Conservation (phyloP, 176 grass and related monocot species). For the Bonia amplexicaulis region DNA sequence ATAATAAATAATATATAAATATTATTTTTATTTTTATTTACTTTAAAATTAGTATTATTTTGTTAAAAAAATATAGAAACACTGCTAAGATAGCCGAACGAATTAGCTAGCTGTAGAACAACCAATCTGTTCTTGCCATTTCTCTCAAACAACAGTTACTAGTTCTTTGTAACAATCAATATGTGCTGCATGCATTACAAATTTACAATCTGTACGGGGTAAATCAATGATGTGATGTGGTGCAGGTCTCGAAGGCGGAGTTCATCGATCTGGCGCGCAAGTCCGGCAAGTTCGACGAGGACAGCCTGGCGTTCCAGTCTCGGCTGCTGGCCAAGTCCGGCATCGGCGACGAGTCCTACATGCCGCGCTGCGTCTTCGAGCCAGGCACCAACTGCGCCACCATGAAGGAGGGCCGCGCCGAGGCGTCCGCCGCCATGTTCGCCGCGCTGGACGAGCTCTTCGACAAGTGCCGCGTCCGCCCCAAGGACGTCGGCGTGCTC, state of each 20-base stretch:
- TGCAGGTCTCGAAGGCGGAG: slow-evolving; percentile 71
- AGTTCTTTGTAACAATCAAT: not conserved
- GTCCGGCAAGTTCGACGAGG: slow-evolving; percentile 94
- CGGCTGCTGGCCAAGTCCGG: slow-evolving; percentile 81
- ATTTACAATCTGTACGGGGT: not conserved
- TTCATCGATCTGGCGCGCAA: slow-evolving; percentile 76
- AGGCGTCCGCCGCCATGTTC: slow-evolving; percentile 81
- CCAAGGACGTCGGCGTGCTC: slow-evolving; percentile 86
- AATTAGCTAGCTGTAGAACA: not conserved
- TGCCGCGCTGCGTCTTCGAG: slow-evolving; percentile 69
- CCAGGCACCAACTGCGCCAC: slow-evolving; percentile 76
- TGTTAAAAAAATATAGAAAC: no score
- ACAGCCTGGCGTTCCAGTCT: slow-evolving; percentile 85
- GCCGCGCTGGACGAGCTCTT: slow-evolving; percentile 93
- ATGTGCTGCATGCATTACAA: not conserved
- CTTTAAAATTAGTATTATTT: no score
- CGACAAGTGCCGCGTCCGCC: slow-evolving; percentile 88
- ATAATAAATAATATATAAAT: no score
- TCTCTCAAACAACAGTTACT: not conserved
- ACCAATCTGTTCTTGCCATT: not conserved
- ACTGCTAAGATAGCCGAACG: not conserved
- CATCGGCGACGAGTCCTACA: slow-evolving; percentile 91
- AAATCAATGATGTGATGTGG: not conserved
- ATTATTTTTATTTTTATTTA: no score
- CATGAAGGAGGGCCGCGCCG: slow-evolving; percentile 92